Base-by-base conservation (phyloP, 805 yeast species). In the Pichia heedii region DNA sequence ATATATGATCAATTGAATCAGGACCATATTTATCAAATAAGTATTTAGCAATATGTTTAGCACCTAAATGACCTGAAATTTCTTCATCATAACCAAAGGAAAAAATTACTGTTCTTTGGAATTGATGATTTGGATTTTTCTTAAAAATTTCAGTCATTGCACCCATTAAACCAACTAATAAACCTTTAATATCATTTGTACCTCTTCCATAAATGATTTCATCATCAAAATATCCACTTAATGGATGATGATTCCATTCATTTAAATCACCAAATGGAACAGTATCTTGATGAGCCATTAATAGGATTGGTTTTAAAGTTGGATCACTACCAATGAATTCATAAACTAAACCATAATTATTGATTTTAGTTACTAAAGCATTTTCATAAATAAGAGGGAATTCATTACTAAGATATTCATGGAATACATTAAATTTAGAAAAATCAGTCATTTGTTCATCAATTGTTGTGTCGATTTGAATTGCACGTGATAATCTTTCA, bases 81-180 rank as follows among this genome's bases (percentile, higher is more conserved):
- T 86, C 95, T 64, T 85, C 95, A 56, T 86, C 95, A 50, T 75
- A 81, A 2, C 95, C 95, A 53, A 80, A 76, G 0, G 84, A 77
- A 3, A 81, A 58, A 7, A 85, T 47, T 9, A 84, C 57, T 1
- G 84, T 70, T 61, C 95, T 74, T 41, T 68, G 58, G 15, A 48
- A 39, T 19, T 43, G 22, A 22, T 36, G 33, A n/a, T 88, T 85
- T 39, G 57, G 46, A 63, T 69, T 81, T 20, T 69, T 68, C n/a
- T 53, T 52, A 22, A 82, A 54, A 33, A 81, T 60, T 39, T 64
- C 58, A 54, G 81, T 85, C 29, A 78, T 59, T 2, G 88, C 70
- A 55, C 83, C 89, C 54, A 84, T 57, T 40, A 81, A 70, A 2
- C 79, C 84, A 46, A 81, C 66, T 39, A 87, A 65, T 29, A 79